These are phyloP conservation scores for Salvia splendens DNA, from an alignment of 257 asterid species.

Conservation along the genomic window DNA sequence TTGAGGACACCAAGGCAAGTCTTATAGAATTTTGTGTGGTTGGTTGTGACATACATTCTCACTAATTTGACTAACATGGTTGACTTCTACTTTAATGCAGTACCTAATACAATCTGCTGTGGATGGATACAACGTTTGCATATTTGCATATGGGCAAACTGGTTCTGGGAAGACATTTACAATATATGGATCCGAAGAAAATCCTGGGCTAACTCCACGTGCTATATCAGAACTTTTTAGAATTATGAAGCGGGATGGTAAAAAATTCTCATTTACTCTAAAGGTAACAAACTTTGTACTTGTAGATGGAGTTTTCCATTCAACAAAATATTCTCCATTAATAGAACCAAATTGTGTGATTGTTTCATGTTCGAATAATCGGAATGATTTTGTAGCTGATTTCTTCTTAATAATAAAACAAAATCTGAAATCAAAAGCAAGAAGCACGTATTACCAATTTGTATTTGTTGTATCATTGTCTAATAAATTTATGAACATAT, in stretches of 20 bases:
- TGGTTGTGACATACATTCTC: constrained; percentile 16
- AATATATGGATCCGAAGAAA: constrained; percentile 80
- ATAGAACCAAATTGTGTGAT: constrained; percentile 3
- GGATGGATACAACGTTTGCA: constrained; percentile 95
- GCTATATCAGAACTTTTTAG: constrained; percentile 84
- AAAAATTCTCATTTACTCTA: constrained; percentile 70
- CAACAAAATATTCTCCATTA: not conserved
- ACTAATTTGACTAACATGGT: constrained; percentile 24
- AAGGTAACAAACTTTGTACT: constrained; percentile 57
- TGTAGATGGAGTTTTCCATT: constrained; percentile 25
- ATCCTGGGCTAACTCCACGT: constrained; percentile 95
- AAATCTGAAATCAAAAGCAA: constrained; percentile 11
- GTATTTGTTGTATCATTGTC: constrained; percentile 15
- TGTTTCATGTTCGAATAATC: not conserved
- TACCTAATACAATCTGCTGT: constrained; percentile 94
- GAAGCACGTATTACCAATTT: not conserved
- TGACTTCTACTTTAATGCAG: constrained; percentile 47
- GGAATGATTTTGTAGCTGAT: not conserved
- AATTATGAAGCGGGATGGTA: constrained; percentile 71
- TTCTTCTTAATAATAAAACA: not conserved
- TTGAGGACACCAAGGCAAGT: constrained; percentile 95
- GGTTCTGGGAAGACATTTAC: constrained; percentile 99
- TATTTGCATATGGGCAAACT: constrained; percentile 98
- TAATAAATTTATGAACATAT: constrained; percentile 32
- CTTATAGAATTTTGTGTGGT: constrained; percentile 7